Evolutionary conservation across 306 rosid species (phyloP), one percentile per base, ranked within the genome.

Genomic region (Lathyrus sativus): DNA sequence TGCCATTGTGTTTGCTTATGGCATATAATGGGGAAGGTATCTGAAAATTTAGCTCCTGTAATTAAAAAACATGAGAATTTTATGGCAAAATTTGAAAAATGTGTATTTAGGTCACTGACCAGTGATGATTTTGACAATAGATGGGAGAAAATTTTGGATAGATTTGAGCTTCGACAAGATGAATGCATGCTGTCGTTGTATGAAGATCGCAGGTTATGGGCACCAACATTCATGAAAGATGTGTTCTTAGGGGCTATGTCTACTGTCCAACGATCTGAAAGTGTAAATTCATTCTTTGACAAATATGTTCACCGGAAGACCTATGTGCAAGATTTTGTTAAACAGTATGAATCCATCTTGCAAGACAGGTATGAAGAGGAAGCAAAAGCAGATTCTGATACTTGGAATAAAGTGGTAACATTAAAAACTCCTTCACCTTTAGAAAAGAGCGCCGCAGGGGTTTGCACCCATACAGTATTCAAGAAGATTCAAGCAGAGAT

Each of bases 341-440:
- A 82, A 77, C 96, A 79, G 84, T 90, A 93, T 54, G 96, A 88
- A 79, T 57, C 80, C 71, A 82, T 93, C 76, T 79, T 93, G 74
- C 99, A 88, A 82, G 99, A 93, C 79, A 84, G 97, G 82, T 93
- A 86, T 75, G 99, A 93, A 78, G 99, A 93, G 83, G 99, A 93
- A 87, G 99, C 97, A 33, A 93, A 90, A 76, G 97, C 97, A 72
- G 97, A 93, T 84, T 90, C 88, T 35, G 99, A 93, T 79, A 86
- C 88, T 22, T 90, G 95, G 97, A 90, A 84, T 84, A 90, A 85
- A 81, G 84, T 72, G 37, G 95, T 95, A 22, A 78, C 87, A 9
- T 64, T 84, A 28, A 93, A 78, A 81, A 86, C 99, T 71, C 99
- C 99, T 69, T 93, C 99, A 5, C 99, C 99, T 1, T 77, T 93